Evolutionary conservation across 1,284 basidiomycete genomes (phyloP).

Genomic region (Apiotrichum laibachii): DNA sequence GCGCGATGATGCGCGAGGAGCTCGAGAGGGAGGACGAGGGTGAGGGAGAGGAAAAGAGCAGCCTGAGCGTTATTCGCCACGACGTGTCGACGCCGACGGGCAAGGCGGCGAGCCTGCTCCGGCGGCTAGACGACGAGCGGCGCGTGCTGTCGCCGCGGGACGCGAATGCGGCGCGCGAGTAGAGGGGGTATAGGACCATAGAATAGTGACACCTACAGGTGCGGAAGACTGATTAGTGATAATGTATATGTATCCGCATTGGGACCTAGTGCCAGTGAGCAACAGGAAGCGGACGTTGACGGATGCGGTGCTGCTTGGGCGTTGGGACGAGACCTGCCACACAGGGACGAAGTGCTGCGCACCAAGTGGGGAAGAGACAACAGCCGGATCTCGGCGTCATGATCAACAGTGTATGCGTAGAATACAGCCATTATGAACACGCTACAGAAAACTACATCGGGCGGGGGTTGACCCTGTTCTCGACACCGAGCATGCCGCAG

Average conservation of each 20-base stretch:
- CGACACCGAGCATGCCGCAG: constrained; percentile 71
- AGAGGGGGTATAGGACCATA: neutral
- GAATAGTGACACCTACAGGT: too few species aligned
- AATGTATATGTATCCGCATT: too few species aligned
- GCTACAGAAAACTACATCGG: constrained; percentile 16
- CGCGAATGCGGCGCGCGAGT: constrained; percentile 2
- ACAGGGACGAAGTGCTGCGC: too few species aligned
- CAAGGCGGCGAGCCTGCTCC: constrained; percentile 13
- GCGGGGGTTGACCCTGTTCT: constrained; percentile 70
- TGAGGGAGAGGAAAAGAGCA: neutral
- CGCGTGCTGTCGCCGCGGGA: constrained; percentile 13
- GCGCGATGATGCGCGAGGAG: neutral
- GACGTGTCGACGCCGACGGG: constrained; percentile 18
- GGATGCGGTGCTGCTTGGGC: too few species aligned
- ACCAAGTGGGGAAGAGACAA: too few species aligned
- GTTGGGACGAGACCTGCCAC: too few species aligned
- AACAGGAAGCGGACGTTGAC: too few species aligned
- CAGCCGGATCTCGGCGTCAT: too few species aligned
- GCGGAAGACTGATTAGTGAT: too few species aligned
- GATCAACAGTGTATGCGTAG: too few species aligned
- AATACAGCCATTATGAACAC: constrained; percentile 4
- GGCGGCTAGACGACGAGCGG: neutral
- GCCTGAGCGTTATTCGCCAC: constrained; percentile 11
- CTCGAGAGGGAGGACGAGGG: neutral
- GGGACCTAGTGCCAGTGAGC: too few species aligned